Conservation (phyloP, 257 asterid species). For the Jaltomata sinuosa region DNA sequence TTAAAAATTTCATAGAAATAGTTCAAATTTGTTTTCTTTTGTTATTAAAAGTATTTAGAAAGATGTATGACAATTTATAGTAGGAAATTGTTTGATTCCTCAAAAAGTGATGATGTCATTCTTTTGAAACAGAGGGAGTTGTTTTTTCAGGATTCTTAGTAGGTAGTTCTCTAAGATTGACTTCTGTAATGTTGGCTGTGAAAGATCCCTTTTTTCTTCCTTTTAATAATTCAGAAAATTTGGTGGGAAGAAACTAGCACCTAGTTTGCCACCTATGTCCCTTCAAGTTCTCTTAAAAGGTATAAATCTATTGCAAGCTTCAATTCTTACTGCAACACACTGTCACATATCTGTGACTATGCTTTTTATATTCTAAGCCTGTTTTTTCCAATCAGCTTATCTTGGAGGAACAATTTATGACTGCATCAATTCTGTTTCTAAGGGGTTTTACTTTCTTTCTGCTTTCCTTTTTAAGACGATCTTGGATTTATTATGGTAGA, state of each 20-base stretch:
- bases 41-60: neutral
- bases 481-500: neutral
- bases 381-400: neutral
- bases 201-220: neutral
- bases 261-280: neutral
- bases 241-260: neutral
- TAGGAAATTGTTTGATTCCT: neutral
- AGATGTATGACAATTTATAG: neutral
- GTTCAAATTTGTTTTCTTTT: neutral
- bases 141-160: neutral
- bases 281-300: neutral
- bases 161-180: neutral
- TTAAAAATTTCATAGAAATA: neutral
- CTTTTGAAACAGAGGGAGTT: neutral
- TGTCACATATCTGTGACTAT: neutral
- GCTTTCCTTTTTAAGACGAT: neutral
- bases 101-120: neutral
- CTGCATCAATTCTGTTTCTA: neutral
- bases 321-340: neutral
- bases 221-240: neutral
- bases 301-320: neutral
- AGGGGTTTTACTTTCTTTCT: neutral
- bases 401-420: neutral
- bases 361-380: neutral
- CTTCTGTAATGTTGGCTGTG: neutral